A percentile compares a stretch with the other conserved stretches of the same genome.
phyloP scores from a whole-genome alignment of 1,284 basidiomycete species.

The Tremellales sp. region DNA sequence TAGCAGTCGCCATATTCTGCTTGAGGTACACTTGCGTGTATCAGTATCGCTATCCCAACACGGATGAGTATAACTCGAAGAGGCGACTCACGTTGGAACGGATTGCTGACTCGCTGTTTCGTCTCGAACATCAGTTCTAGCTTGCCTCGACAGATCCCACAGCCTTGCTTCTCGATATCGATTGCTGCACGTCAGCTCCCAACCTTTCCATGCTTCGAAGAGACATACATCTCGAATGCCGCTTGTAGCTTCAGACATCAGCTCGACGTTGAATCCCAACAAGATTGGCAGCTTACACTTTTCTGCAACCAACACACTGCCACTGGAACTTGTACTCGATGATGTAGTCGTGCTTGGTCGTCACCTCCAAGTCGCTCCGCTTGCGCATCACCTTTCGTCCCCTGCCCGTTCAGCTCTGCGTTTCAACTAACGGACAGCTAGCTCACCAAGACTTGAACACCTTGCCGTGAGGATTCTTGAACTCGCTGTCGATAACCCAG shows the following conservation, averaged over 20 bases:
- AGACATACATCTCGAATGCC: slow-evolving; percentile 40
- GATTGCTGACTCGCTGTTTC: slow-evolving; percentile 19
- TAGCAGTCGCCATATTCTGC: slow-evolving; percentile 39
- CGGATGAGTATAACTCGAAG: neutral
- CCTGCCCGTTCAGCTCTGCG: slow-evolving; percentile 13
- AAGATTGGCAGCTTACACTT: slow-evolving; percentile 30
- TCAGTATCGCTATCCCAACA: neutral
- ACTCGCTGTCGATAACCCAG: slow-evolving; percentile 42
- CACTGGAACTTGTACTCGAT: slow-evolving; percentile 47
- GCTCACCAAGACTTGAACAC: slow-evolving; percentile 44
- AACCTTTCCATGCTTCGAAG: neutral
- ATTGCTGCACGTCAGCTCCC: slow-evolving; percentile 24
- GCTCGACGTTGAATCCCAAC: neutral
- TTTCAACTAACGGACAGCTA: neutral
- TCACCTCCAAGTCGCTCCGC: slow-evolving; percentile 41
- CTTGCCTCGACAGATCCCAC: slow-evolving; percentile 34
- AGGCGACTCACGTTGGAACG: slow-evolving; percentile 35
- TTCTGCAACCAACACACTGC: slow-evolving; percentile 39
- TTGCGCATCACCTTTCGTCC: slow-evolving; percentile 41
- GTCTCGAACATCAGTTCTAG: slow-evolving; percentile 38
- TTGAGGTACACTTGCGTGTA: slow-evolving; percentile 37
- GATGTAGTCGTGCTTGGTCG: slow-evolving; percentile 43
- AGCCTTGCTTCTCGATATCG: slow-evolving; percentile 33
- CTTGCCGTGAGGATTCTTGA: slow-evolving; percentile 43
- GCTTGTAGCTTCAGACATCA: slow-evolving; percentile 21